Base-by-base conservation (phyloP, 108 stramenopile genomes). In the Cyclotella distinguenda region DNA sequence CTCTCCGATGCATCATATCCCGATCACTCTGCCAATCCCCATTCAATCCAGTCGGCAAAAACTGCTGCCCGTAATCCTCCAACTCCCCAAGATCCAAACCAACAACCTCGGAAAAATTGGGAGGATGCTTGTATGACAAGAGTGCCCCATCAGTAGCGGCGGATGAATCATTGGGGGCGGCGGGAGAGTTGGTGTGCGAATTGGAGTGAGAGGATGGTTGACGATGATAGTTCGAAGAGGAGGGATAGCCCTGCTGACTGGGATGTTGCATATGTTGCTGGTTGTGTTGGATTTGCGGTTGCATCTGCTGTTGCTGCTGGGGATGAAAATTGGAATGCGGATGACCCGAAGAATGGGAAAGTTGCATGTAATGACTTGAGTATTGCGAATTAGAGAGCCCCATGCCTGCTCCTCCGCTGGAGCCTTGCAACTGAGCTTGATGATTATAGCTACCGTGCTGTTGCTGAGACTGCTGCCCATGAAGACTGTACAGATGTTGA, bases 11-110 rank as follows among this genome's bases (percentile, higher is more conserved):
- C 23, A 81, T 79, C 69, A 86, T 88, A 65, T 96, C 92, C n/a
- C 82, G 70, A 59, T 91, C 86, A 64, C 81, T 88, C 63, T 95
- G 93, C 93, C 93, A 95, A 72, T 81, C 86, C 12, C 93, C 89
- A 70, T 87, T 88, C 30, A 87, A 56, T 45, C 74, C 67, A 35
- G 60, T 46, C 2, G 74, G 74, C 43, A 76, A 76, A 63, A 77
- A 77, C 47, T 73, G 64, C 26, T 77, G 64, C 2, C 53, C 68
- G 30, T 58, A 72, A 22, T 66, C 66, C 45, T 40, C 66, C 40
- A 50, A 47, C 6, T 22, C 7, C 68, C 70, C 54, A 64, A 54
- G 13, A 44, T 53, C 61, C 42, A 70, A 62, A 35, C 42, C 81
- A 56, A 40, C 48, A 35, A 57, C 31, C 39, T 28, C 64, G 40